phyloP scores from a whole-genome alignment of 1,284 basidiomycete species.

The Ceratobasidium sp. region DNA sequence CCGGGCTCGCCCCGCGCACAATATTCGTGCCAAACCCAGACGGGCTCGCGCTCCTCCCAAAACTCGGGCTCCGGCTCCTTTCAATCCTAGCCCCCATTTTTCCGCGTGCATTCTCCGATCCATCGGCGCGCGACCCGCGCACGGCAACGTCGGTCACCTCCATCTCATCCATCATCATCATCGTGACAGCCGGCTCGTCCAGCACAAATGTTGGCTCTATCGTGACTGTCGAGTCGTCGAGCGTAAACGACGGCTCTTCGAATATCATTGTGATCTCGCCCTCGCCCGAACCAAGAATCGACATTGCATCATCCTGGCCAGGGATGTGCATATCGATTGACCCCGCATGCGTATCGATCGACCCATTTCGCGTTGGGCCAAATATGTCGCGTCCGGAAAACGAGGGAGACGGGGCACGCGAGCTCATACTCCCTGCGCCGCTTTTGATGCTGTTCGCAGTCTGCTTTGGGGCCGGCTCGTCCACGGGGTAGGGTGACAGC shows the following conservation, averaged over 20 bases:
- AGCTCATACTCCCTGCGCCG: slow-evolving; percentile 31
- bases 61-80: slow-evolving; percentile 13
- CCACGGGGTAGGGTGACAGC: slow-evolving; percentile 16
- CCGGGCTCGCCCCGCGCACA: slow-evolving; percentile 10
- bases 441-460: slow-evolving; percentile 1
- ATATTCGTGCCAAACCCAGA: background rate
- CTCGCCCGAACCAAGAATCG: background rate
- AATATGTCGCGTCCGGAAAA: background rate
- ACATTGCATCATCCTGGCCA: background rate
- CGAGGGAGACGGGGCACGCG: slow-evolving; percentile 34
- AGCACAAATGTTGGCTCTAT: background rate
- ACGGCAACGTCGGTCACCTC: background rate
- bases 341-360: slow-evolving; percentile 2
- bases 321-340: slow-evolving; percentile 18
- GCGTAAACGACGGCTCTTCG: slow-evolving; percentile 35
- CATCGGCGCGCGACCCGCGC: slow-evolving; percentile 1
- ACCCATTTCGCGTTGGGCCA: slow-evolving; percentile 12
- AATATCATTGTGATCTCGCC: slow-evolving; percentile 41
- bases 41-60: slow-evolving; percentile 14
- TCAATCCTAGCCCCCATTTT: background rate
- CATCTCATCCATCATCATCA: background rate
- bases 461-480: slow-evolving; percentile 25
- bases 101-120: background rate
- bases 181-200: slow-evolving; percentile 2
- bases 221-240: slow-evolving; percentile 6